Evolutionary conservation across 495 filamentous ascomycete genomes (phyloP).

Genomic region (Podospora pseudocomata): DNA sequence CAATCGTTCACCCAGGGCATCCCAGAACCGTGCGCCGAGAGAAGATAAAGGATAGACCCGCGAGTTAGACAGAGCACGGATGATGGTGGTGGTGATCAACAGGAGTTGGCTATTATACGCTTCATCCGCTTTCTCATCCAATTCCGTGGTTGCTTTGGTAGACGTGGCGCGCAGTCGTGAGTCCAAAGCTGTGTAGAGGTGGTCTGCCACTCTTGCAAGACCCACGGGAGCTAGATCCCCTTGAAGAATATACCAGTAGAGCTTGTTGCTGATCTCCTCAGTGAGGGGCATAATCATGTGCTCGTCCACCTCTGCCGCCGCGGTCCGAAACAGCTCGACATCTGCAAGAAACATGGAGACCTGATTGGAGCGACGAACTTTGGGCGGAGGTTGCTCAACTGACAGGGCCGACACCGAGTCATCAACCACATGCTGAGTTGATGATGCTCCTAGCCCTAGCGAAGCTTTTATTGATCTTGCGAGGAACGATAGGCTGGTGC

Average conservation of each 20-base stretch:
- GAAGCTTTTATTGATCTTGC: neutral
- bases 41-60: conserved; percentile 12
- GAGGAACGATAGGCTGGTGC: neutral
- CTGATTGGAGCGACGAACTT: neutral
- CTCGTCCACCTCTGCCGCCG: conserved; percentile 7
- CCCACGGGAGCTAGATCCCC: neutral
- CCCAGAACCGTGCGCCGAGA: neutral
- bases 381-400: too few species aligned
- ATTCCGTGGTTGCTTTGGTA: neutral
- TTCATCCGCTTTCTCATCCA: neutral
- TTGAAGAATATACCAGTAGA: conserved; percentile 4
- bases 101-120: neutral
- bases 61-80: conserved; percentile 20
- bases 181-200: neutral
- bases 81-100: conserved; percentile 18
- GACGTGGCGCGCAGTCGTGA: neutral
- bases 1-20: neutral
- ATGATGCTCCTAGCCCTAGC: neutral
- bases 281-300: conserved; percentile 7
- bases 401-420: neutral
- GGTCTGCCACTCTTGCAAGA: neutral
- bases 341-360: neutral
- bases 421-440: neutral
- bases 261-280: conserved; percentile 12
- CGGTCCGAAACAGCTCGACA: conserved; percentile 10